Evolutionary conservation across 1,284 basidiomycete genomes (phyloP).

Genomic region (Farysia itapuensis): DNA sequence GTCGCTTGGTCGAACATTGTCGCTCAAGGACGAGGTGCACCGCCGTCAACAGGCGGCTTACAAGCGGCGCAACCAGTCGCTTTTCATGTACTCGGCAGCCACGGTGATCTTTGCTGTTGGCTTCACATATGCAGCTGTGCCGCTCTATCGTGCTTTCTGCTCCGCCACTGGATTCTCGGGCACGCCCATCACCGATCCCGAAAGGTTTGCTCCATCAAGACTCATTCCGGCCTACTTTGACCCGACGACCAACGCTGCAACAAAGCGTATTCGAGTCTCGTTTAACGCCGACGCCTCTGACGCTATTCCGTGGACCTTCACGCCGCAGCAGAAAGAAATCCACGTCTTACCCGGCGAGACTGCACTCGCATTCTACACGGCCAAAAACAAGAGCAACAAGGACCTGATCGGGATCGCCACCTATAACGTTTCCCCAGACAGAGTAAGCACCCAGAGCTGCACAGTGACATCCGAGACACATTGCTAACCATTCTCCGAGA

Average conservation of each 20-base stretch:
- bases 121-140: slow-evolving; percentile 91
- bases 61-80: slow-evolving; percentile 66
- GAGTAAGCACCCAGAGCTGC: slow-evolving; percentile 73
- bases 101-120: slow-evolving; percentile 81
- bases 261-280: slow-evolving; percentile 75
- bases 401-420: slow-evolving; percentile 99
- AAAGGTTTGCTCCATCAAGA: slow-evolving; percentile 42
- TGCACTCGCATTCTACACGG: slow-evolving; percentile 92
- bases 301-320: slow-evolving; percentile 88
- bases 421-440: slow-evolving; percentile 91
- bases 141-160: slow-evolving; percentile 95
- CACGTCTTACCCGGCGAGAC: slow-evolving; percentile 93
- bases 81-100: slow-evolving; percentile 78
- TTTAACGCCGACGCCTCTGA: slow-evolving; percentile 93
- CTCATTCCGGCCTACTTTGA: slow-evolving; percentile 45
- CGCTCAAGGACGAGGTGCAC: slow-evolving; percentile 23
- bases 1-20: slow-evolving; percentile 3
- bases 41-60: slow-evolving; percentile 30
- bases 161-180: slow-evolving; percentile 95
- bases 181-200: slow-evolving; percentile 74
- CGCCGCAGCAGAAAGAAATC: slow-evolving; percentile 85
- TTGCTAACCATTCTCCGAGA: no score
- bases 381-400: slow-evolving; percentile 78
- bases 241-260: slow-evolving; percentile 60
- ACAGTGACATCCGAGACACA: no score